Conservation (phyloP, 2,329 filamentous ascomycete species). For the Alternaria postmessia region DNA sequence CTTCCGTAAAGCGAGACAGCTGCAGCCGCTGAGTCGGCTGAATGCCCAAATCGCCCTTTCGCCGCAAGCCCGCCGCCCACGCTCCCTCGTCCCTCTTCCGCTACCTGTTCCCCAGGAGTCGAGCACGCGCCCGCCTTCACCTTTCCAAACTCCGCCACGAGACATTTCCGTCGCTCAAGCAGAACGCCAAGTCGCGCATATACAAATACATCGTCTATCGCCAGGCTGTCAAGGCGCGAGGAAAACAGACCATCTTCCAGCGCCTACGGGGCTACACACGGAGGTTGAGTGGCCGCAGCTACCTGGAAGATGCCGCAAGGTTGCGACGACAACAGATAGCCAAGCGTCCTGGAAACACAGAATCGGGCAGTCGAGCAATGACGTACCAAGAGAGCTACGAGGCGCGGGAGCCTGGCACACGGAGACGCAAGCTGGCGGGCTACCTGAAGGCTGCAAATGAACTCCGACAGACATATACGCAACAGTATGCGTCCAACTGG, state of each 20-base stretch:
- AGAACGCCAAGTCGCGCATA: conserved; percentile 76
- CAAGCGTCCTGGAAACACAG: conserved; percentile 31
- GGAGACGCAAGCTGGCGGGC: conserved; percentile 79
- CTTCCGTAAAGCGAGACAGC: conserved; percentile 15
- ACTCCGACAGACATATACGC: conserved; percentile 71
- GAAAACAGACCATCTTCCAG: conserved; percentile 40
- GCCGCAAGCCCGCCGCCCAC: conserved; percentile 42
- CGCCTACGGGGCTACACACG: conserved; percentile 46
- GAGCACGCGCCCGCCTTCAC: conserved; percentile 69
- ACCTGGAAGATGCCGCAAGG: conserved; percentile 46
- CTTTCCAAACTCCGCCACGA: conserved; percentile 77
- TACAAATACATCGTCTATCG: conserved; percentile 76
- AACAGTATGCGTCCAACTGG: conserved; percentile 61
- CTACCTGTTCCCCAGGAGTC: conserved; percentile 73
- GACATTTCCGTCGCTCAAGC: conserved; percentile 74
- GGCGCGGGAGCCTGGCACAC: conserved; percentile 69
- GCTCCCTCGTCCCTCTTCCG: conserved; percentile 60
- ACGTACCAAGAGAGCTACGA: conserved; percentile 49
- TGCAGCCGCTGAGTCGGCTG: conserved; percentile 29
- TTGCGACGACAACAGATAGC: conserved; percentile 44
- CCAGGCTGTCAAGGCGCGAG: conserved; percentile 55
- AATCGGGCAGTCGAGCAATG: conserved; percentile 35
- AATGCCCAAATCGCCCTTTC: conserved; percentile 46
- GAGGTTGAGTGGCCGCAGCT: conserved; percentile 33
- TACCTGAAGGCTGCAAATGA: conserved; percentile 77